Evolutionary conservation across 345 rosid genomes (phyloP).

Genomic region (Physaria fendleri): DNA sequence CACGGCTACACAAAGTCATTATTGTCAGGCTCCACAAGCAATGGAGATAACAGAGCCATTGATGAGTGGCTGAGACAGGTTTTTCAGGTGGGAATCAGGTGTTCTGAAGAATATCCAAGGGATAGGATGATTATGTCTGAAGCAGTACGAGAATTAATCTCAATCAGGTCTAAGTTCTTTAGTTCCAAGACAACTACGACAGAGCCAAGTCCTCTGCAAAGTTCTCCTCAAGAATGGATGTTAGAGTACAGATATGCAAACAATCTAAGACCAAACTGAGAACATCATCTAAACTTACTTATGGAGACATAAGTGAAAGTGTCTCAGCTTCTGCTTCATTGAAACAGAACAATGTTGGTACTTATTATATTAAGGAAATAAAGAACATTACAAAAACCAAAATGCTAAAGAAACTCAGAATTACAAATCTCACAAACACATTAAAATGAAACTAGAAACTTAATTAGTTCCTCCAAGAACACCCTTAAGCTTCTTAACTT

Average conservation of each 20-base stretch:
- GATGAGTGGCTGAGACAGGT: constrained; percentile 18
- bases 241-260: not conserved
- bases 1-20: constrained; percentile 17
- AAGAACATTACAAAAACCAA: not conserved
- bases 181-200: not conserved
- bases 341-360: not conserved
- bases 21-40: too few species aligned
- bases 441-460: not conserved
- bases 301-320: not conserved
- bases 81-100: constrained; percentile 26
- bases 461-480: constrained; percentile 80
- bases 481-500: constrained; percentile 76
- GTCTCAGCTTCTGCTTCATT: not conserved
- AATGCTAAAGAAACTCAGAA: constrained; percentile 12
- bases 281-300: too few species aligned
- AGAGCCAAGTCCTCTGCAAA: constrained; percentile 12
- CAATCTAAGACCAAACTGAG: constrained; percentile 11
- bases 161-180: constrained; percentile 21
- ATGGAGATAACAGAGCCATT: not conserved
- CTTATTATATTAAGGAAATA: not conserved
- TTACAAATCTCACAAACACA: not conserved
- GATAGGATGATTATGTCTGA: constrained; percentile 19
- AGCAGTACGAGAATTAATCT: constrained; percentile 8
- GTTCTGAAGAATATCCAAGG: constrained; percentile 27
- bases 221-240: constrained; percentile 23